phyloP scores from a whole-genome alignment of 371 early-diverging fungal genomes.

The Phascolomyces articulosus region DNA sequence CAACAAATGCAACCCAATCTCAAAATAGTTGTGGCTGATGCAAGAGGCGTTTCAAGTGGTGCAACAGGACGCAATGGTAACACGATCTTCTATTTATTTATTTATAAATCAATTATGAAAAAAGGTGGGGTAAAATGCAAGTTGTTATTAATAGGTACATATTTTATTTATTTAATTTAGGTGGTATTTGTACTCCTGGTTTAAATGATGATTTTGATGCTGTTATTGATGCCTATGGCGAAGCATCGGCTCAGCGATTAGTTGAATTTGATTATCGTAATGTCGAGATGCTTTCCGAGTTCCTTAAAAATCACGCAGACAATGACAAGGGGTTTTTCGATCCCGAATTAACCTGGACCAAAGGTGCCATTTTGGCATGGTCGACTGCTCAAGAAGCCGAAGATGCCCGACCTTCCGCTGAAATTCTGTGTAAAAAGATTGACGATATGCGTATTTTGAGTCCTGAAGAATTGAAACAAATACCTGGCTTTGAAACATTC shows the following conservation, averaged over 20 bases:
- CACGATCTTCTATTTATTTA: neutral
- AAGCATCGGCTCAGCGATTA: conserved; percentile 24
- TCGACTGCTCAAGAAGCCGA: conserved; percentile 28
- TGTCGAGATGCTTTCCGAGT: conserved; percentile 29
- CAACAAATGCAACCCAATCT: conserved; percentile 31
- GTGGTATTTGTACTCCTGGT: conserved; percentile 51
- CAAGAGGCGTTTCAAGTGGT: conserved; percentile 49
- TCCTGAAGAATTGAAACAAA: conserved; percentile 20
- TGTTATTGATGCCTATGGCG: conserved; percentile 28
- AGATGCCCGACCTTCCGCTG: conserved; percentile 23
- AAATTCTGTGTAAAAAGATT: conserved; percentile 17
- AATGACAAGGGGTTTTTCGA: conserved; percentile 32
- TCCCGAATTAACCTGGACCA: conserved; percentile 40
- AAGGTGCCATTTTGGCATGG: conserved; percentile 40
- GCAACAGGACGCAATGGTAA: conserved; percentile 59
- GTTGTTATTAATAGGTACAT: neutral
- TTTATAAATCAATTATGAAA: no score
- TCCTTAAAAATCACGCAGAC: conserved; percentile 26
- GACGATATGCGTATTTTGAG: conserved; percentile 10
- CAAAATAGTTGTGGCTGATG: conserved; percentile 44
- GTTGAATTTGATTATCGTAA: conserved; percentile 42
- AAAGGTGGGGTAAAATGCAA: no score
- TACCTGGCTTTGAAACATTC: conserved; percentile 20
- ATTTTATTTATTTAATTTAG: conserved; percentile 12
- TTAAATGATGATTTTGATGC: conserved; percentile 36